phyloP scores from a whole-genome alignment of 768 basidiomycete species.

The Tephrocybe sp. region DNA sequence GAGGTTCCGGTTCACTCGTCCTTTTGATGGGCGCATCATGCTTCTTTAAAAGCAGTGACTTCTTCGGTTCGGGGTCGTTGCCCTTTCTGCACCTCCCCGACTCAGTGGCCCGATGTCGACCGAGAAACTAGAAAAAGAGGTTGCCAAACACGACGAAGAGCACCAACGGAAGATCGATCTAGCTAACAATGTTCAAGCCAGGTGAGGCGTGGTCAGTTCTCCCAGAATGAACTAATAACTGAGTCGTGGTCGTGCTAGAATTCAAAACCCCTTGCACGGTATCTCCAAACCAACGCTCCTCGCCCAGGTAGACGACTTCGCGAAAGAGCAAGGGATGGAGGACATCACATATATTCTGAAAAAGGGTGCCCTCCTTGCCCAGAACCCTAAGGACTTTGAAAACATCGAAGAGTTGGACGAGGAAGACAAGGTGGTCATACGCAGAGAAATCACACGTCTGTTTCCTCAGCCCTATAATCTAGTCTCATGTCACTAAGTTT shows the following conservation, averaged over 20 bases:
- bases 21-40: conserved; percentile 8
- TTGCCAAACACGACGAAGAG: conserved; percentile 23
- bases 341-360: conserved; percentile 48
- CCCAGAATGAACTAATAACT: not conserved
- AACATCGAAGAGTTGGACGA: conserved; percentile 35
- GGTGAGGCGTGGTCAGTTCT: conserved; percentile 20
- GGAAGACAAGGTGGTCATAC: conserved; percentile 36
- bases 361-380: conserved; percentile 76
- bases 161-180: conserved; percentile 27
- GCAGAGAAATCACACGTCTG: conserved; percentile 47
- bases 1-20: conserved; percentile 8
- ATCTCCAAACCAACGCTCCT: conserved; percentile 62
- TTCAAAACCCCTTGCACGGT: conserved; percentile 50
- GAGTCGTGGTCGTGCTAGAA: conserved; percentile 23
- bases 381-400: conserved; percentile 56
- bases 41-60: conserved; percentile 9
- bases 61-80: conserved; percentile 1
- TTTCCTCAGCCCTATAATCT: not conserved
- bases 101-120: conserved; percentile 22
- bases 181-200: conserved; percentile 42
- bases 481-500: not conserved
- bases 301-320: conserved; percentile 61
- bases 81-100: conserved; percentile 15
- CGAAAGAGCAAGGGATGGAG: conserved; percentile 44
- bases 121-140: conserved; percentile 17